These are phyloP conservation scores for Saccharomyces hybrid DNA, from an alignment of 1,139 yeast species.

Conservation along the genomic window DNA sequence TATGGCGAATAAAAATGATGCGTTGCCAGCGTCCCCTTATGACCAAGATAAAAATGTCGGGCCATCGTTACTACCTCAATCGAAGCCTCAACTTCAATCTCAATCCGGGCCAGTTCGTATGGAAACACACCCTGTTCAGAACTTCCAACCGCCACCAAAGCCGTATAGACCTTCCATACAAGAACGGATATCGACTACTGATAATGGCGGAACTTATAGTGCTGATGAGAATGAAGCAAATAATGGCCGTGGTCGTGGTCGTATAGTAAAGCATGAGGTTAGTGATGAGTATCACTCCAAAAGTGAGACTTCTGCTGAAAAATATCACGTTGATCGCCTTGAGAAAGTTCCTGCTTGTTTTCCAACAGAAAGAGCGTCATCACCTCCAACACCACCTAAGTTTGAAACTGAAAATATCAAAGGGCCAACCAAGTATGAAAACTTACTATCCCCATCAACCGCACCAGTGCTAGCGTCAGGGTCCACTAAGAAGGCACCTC, in stretches of 20 bases:
- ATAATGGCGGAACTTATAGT: not conserved
- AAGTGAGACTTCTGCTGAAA: not conserved
- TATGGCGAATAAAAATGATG: not conserved
- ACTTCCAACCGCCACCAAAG: slow-evolving; percentile 22
- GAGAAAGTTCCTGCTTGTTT: no score
- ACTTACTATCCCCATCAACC: slow-evolving; percentile 4
- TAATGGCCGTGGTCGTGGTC: not conserved
- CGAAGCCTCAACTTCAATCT: not conserved
- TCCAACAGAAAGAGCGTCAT: no score
- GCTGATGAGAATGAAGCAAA: not conserved
- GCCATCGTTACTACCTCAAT: not conserved
- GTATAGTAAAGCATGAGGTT: not conserved
- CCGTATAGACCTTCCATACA: slow-evolving; percentile 7
- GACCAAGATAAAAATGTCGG: not conserved
- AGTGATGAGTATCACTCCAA: not conserved
- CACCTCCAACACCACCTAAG: slow-evolving; percentile 1
- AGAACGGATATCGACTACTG: not conserved
- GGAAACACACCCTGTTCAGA: not conserved
- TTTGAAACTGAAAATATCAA: not conserved
- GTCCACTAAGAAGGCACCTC: slow-evolving; percentile 10
- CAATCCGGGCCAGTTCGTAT: not conserved
- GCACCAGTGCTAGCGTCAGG: not conserved
- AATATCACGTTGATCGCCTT: not conserved
- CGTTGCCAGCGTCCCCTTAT: not conserved
- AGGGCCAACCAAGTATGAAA: not conserved